Conservation (phyloP, 352 stramenopile species). For the Phytophthora cactorum region DNA sequence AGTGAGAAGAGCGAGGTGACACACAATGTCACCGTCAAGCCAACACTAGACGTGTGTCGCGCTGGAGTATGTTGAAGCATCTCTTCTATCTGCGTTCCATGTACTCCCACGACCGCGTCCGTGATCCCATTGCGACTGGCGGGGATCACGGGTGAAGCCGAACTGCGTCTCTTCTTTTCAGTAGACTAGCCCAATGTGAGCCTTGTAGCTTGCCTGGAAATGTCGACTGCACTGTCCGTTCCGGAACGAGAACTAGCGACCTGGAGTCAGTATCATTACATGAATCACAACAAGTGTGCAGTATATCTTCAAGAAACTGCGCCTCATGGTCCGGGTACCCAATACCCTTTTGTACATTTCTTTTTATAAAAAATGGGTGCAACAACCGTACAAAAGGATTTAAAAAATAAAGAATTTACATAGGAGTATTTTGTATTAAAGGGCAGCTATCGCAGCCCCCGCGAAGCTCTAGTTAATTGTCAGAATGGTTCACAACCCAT, state of each 20-base stretch:
- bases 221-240: slow-evolving; percentile 73
- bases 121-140: slow-evolving; percentile 41
- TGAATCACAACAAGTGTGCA: too few species aligned
- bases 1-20: slow-evolving; percentile 38
- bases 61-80: slow-evolving; percentile 76
- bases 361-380: too few species aligned
- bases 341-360: too few species aligned
- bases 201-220: slow-evolving; percentile 80
- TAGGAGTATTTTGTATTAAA: too few species aligned
- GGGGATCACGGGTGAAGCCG: slow-evolving; percentile 75
- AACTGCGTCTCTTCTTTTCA: slow-evolving; percentile 86
- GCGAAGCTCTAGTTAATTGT: too few species aligned
- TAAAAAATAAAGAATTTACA: too few species aligned
- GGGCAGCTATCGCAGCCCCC: too few species aligned
- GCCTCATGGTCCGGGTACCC: too few species aligned
- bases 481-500: too few species aligned
- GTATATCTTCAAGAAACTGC: too few species aligned
- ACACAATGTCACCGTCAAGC: slow-evolving; percentile 50
- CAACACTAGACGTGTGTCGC: slow-evolving; percentile 58
- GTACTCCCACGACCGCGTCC: slow-evolving; percentile 79
- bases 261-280: slow-evolving; percentile 43
- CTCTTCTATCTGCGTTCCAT: slow-evolving; percentile 72
- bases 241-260: slow-evolving; percentile 81
- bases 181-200: slow-evolving; percentile 68
- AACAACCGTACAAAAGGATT: too few species aligned